Base-by-base conservation (phyloP, 179 eudicot species). In the Silene coronaria region DNA sequence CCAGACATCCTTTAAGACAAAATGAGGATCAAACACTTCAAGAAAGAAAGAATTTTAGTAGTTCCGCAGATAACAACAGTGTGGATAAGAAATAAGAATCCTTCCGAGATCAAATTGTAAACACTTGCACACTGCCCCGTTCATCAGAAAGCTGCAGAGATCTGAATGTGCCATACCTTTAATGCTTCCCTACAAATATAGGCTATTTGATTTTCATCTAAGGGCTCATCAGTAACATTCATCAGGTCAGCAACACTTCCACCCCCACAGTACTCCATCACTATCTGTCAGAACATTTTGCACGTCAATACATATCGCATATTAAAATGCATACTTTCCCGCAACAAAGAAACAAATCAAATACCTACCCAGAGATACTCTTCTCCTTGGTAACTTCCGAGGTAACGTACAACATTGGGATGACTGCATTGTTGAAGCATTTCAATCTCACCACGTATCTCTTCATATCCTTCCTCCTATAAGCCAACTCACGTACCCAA, bases 361-460 rank as follows among this genome's bases (percentile, higher is more conserved):
- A 68, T 38, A 79, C 89, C 77, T 82, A 95, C 99, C 99, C 99
- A 95, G 12, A 95, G 90, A 80, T 89, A 92, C 76, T 92, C 99
- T 82, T 95, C 99, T 79, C 95, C 97, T 86, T 95, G 99, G 85
- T 90, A 95, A 86, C 99, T 95, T 71, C 99, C 99, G 46, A 95
- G 91, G 82, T 95, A 95, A 32, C 99, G 97, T 71, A 95, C 99
- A 46, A 95, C 99, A 84, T 95, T 95, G 42, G 99, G 99, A 87
- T 95, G 99, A 87, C 91, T 92, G 75, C 99, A 95, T 75, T 95
- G 97, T 86, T 95, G 99, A 87, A 95, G 84, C 99, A 95, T 95
- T 88, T 95, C 99, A 76, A 95, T 95, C 89, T 95, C 99, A 57
- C 99, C 97, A 17, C 99, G 91, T 77, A 95, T 95, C 82, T 95